Percentiles rank a stretch among this genome's conserved stretches.
Conservation (phyloP, 148 eudicot genomes). For the Euryodendron excelsum region DNA sequence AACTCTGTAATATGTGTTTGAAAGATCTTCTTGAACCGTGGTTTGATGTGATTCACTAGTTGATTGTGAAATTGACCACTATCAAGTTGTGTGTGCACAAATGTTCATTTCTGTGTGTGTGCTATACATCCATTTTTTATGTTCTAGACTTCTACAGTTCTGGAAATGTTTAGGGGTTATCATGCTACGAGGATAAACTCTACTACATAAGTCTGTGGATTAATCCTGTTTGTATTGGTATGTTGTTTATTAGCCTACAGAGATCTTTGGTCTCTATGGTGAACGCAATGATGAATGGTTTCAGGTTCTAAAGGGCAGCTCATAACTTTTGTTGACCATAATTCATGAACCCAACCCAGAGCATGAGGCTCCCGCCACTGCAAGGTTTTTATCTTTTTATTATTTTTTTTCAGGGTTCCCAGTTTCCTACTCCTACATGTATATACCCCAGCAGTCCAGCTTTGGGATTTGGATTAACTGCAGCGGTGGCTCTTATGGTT, state of each 20-base stretch:
- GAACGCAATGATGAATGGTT: neutral
- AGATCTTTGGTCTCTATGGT: conserved; percentile 6
- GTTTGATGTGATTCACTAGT: neutral
- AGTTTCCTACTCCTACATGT: conserved; percentile 59
- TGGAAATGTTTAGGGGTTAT: neutral
- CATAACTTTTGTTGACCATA: no score
- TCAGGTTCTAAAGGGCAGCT: neutral
- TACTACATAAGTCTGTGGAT: neutral
- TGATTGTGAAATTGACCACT: neutral
- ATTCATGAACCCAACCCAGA: no score
- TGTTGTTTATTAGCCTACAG: neutral
- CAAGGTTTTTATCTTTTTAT: no score
- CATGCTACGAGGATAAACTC: neutral
- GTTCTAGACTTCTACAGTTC: neutral
- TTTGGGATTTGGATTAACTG: conserved; percentile 60
- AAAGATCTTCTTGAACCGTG: neutral
- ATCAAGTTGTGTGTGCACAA: neutral
- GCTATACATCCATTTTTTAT: neutral
- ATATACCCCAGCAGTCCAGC: conserved; percentile 82
- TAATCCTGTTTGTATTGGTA: neutral
- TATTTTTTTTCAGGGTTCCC: conserved; percentile 60
- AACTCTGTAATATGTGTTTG: no score
- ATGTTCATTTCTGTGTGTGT: no score
- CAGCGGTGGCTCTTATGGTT: conserved; percentile 63
- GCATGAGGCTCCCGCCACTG: no score